These are phyloP conservation scores for Jaenimonas drosophilae DNA, from an alignment of 208 protist genomes.

Conservation along the genomic window DNA sequence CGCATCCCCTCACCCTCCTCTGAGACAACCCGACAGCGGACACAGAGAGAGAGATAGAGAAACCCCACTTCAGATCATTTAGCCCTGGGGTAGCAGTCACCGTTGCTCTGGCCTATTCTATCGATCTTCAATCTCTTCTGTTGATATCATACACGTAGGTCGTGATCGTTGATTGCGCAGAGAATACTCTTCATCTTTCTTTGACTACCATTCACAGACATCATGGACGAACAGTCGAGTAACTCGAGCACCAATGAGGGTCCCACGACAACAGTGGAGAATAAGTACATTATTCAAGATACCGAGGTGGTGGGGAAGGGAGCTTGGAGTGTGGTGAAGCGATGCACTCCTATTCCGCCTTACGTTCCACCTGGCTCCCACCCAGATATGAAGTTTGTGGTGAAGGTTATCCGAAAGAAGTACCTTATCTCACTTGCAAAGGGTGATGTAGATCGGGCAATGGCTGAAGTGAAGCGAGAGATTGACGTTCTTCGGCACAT, in stretches of 20 bases:
- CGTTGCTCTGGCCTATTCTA: too few species aligned
- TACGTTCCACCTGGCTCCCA: conserved; percentile 64
- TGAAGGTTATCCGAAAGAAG: conserved; percentile 88
- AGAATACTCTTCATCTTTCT: too few species aligned
- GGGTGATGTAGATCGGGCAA: conserved; percentile 76
- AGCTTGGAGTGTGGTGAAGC: conserved; percentile 86
- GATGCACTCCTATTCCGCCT: conserved; percentile 46
- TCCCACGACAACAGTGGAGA: conserved; percentile 33
- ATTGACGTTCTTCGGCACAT: conserved; percentile 85
- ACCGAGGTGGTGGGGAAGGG: conserved; percentile 73
- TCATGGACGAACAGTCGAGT: too few species aligned
- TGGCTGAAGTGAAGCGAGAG: conserved; percentile 86
- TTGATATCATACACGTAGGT: too few species aligned
- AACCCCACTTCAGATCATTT: not conserved
- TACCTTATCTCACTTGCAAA: conserved; percentile 81
- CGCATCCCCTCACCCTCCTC: too few species aligned
- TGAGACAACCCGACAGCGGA: too few species aligned
- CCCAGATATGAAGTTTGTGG: conserved; percentile 77
- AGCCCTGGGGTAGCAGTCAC: not conserved
- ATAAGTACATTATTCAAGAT: conserved; percentile 75
- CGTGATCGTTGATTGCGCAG: too few species aligned
- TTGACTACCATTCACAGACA: too few species aligned
- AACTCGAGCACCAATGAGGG: too few species aligned
- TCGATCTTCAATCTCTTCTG: too few species aligned
- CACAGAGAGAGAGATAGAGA: not conserved